These are phyloP conservation scores for Candida sphagnicola DNA, from an alignment of 805 yeast genomes.

Conservation along the genomic window DNA sequence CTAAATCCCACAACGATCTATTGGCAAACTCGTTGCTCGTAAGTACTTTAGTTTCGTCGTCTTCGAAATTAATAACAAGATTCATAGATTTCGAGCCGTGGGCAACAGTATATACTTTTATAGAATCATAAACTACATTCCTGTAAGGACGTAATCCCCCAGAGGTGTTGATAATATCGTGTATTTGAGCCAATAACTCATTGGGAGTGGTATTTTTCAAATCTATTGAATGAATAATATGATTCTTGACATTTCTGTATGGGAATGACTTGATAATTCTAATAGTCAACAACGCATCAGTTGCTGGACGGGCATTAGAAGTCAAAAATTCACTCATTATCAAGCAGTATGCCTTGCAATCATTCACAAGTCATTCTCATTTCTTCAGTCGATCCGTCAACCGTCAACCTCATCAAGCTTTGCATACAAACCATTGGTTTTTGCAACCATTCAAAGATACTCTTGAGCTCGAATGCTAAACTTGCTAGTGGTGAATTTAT, in stretches of 20 bases:
- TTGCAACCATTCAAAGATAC: too few relatives aligned
- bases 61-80: conserved; percentile 83
- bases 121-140: conserved; percentile 64
- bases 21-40: conserved; percentile 14
- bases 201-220: conserved; percentile 64
- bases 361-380: too few relatives aligned
- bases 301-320: conserved; percentile 68
- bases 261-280: conserved; percentile 90
- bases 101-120: conserved; percentile 90
- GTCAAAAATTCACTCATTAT: conserved; percentile 67
- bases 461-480: too few relatives aligned
- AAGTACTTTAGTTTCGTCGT: conserved; percentile 67
- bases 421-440: too few relatives aligned
- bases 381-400: too few relatives aligned
- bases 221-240: conserved; percentile 66
- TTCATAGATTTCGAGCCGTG: conserved; percentile 94
- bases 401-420: too few relatives aligned
- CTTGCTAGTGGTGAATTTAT: too few relatives aligned
- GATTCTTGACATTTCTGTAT: conserved; percentile 79
- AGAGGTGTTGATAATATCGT: conserved; percentile 44
- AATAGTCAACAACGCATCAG: conserved; percentile 75
- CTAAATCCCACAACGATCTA: conserved; percentile 31
- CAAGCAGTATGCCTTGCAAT: background rate
- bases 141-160: conserved; percentile 82
- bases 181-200: conserved; percentile 53